A percentile compares a stretch with the other conserved stretches of the same genome.
Conservation (phyloP, 2,329 filamentous ascomycete species). For the Albifimbria verrucaria region DNA sequence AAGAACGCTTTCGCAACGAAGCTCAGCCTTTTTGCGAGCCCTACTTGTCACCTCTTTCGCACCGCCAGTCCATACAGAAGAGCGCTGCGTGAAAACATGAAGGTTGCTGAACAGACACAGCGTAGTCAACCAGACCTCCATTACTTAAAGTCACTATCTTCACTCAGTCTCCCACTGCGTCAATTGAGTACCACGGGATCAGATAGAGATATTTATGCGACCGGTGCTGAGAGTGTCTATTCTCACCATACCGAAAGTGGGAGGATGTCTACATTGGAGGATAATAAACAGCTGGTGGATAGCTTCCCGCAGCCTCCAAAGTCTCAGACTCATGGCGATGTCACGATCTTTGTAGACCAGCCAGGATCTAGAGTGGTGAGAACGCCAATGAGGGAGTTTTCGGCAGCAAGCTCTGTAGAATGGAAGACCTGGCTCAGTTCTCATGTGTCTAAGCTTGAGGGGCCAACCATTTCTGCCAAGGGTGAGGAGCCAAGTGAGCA, state of each 20-base stretch:
- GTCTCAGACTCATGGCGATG: slow-evolving; percentile 6
- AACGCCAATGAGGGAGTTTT: slow-evolving; percentile 31
- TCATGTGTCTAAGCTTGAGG: slow-evolving; percentile 46
- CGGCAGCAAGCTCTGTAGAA: slow-evolving; percentile 45
- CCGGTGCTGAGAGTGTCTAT: slow-evolving; percentile 49
- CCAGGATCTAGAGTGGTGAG: slow-evolving; percentile 16
- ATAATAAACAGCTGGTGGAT: background rate
- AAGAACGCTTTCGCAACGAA: slow-evolving; percentile 35
- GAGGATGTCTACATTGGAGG: slow-evolving; percentile 1
- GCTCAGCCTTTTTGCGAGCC: slow-evolving; percentile 52
- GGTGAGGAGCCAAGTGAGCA: slow-evolving; percentile 1
- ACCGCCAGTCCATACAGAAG: slow-evolving; percentile 54
- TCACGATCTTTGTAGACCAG: slow-evolving; percentile 4
- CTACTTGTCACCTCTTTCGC: slow-evolving; percentile 48
- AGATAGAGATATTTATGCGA: slow-evolving; percentile 31
- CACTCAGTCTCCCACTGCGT: slow-evolving; percentile 35
- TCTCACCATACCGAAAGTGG: slow-evolving; percentile 29
- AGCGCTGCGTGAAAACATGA: slow-evolving; percentile 45
- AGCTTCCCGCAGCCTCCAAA: background rate
- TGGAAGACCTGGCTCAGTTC: slow-evolving; percentile 55
- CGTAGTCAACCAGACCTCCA: slow-evolving; percentile 24
- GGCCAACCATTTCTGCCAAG: slow-evolving; percentile 11
- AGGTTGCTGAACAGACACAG: slow-evolving; percentile 26
- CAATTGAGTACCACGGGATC: slow-evolving; percentile 37
- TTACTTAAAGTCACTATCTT: slow-evolving; percentile 38